phyloP scores from a whole-genome alignment of 305 asterid species.

The Solanum aculeatissimum region DNA sequence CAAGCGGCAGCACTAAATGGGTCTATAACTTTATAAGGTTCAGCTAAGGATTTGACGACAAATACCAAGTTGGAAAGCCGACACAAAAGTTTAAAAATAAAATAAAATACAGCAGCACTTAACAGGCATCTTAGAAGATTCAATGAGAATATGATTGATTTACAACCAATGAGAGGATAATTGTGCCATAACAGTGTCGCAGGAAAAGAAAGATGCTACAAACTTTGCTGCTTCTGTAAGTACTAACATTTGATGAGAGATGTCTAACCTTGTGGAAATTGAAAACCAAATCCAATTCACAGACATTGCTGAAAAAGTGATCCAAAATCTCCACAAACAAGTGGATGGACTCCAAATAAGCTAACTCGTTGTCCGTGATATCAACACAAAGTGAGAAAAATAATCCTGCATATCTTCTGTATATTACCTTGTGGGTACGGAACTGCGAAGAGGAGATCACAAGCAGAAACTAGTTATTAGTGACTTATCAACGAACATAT shows the following conservation, averaged over 20 bases:
- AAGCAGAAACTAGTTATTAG: neutral
- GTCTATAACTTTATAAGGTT: neutral
- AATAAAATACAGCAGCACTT: neutral
- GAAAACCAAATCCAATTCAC: constrained; percentile 92
- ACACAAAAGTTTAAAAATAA: neutral
- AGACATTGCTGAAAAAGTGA: constrained; percentile 93
- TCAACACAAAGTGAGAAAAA: constrained; percentile 95
- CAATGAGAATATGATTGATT: neutral
- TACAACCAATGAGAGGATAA: neutral
- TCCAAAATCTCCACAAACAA: constrained; percentile 94
- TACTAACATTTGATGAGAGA: neutral
- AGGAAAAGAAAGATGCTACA: neutral
- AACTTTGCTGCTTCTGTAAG: neutral
- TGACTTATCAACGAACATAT: neutral
- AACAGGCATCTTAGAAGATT: neutral
- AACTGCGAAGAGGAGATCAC: constrained; percentile 35
- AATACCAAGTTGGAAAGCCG: neutral
- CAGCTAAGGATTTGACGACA: neutral
- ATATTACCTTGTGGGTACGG: constrained; percentile 89
- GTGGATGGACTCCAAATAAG: constrained; percentile 85
- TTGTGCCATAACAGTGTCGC: neutral
- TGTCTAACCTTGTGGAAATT: constrained; percentile 92
- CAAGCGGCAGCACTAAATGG: neutral
- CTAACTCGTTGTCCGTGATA: constrained; percentile 88
- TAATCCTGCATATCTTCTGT: constrained; percentile 89